Percentiles rank a stretch among this genome's conserved stretches.
These are phyloP conservation scores for Cordyceps cicadae DNA, from an alignment of 2,329 filamentous ascomycete genomes.

Conservation along the genomic window DNA sequence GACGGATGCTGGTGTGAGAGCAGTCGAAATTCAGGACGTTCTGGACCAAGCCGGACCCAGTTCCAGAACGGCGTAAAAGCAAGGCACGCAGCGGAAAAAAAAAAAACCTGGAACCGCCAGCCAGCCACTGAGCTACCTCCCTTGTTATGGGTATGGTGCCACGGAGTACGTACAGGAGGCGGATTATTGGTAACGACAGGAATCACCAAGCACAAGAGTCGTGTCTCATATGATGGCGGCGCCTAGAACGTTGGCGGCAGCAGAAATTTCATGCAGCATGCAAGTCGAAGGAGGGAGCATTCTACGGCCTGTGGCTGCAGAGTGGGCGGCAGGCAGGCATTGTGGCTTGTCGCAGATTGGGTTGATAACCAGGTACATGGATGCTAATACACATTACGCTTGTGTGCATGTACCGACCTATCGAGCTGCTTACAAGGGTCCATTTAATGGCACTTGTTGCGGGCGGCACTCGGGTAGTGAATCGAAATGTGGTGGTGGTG, in stretches of 20 bases:
- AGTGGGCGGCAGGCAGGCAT: too few relatives aligned
- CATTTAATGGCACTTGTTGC: background rate
- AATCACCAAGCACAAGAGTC: too few relatives aligned
- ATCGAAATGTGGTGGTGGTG: background rate
- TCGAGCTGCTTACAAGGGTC: background rate
- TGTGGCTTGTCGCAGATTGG: background rate
- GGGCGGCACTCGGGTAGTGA: background rate
- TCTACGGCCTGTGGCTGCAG: too few relatives aligned
- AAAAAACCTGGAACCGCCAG: background rate
- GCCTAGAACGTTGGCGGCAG: background rate
- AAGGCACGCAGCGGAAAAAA: background rate
- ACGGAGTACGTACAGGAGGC: too few relatives aligned
- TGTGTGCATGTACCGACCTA: background rate
- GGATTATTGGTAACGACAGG: too few relatives aligned
- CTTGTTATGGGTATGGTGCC: too few relatives aligned
- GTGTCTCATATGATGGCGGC: background rate
- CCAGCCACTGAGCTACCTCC: background rate
- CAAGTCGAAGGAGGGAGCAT: background rate
- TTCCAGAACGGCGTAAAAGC: constrained; percentile 5
- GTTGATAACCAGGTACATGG: background rate
- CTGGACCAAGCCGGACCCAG: background rate
- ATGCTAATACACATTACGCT: background rate
- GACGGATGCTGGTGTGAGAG: background rate
- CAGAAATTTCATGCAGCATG: background rate
- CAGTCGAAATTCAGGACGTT: constrained; percentile 1